Base-by-base conservation (phyloP, 306 rosid species). In the Abrus pulchellus region DNA sequence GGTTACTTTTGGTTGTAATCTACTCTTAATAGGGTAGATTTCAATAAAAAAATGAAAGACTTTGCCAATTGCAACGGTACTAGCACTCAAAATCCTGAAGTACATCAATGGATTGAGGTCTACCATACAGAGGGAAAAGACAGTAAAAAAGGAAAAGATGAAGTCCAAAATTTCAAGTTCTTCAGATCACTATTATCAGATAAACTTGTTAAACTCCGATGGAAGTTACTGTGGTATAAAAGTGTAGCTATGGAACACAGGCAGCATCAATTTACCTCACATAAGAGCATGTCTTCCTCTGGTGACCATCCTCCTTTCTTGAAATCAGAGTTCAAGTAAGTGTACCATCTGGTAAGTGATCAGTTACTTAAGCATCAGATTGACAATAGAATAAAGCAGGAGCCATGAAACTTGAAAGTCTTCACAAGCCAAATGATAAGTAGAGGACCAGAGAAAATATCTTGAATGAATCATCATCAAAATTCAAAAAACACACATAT, bases 281-380 rank as follows among this genome's bases (percentile, higher is more conserved):
- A 96, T 68, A 96, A 92, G 81, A 96, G 97, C 86, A 90, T 74
- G 77, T 93, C 99, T 88, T 96, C 99, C 63, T 96, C 99, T 5
- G 94, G 97, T 27, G 99, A 92, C 99, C 99, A 96, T 8, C 99
- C 99, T 52, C 99, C 99, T 89, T 93, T 96, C 89, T 96, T 96
- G 91, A 96, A 96, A 79, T 93, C 97, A 60, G 99, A 96, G 90
- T 96, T 96, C 89, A 96, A 88, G 77, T 96, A 96, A 5, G 99
- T 96, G 89, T 90, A 96, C 99, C 99, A 96, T 84, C 99, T 96
- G 92, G 60, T 68, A 76, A 68, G 77, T 54, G 8, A 81, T 79
- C 9, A 76, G 61, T 45, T 27, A 63, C 74, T 45, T 77, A 6
- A 79, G 49, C 84, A 76, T 68, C 79, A 79, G 76, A 86, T 59